phyloP scores from a whole-genome alignment of 2,329 filamentous ascomycete genomes.

The Monosporascus sp. region DNA sequence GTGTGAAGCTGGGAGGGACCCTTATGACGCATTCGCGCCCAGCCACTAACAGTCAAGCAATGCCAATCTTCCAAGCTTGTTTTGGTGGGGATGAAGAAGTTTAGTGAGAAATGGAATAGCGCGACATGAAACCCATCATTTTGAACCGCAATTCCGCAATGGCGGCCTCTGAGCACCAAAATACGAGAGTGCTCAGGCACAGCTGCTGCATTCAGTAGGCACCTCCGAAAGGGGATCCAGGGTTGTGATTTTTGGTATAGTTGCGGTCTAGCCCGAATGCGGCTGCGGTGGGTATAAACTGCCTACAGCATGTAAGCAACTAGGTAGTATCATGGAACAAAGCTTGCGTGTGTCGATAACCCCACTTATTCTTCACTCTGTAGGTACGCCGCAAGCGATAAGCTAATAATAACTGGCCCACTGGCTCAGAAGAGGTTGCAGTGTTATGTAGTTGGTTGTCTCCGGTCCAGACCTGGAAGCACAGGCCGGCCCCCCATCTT shows the following conservation, averaged over 20 bases:
- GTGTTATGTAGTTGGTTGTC: too few relatives aligned
- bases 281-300: not conserved
- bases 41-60: not conserved
- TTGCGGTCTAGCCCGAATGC: not conserved
- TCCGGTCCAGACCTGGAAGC: too few relatives aligned
- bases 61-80: not conserved
- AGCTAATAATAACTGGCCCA: not conserved
- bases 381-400: not conserved
- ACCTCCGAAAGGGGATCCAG: not conserved
- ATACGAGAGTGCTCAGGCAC: not conserved
- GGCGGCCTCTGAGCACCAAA: not conserved
- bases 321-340: not conserved
- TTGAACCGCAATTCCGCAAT: too few relatives aligned
- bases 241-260: not conserved
- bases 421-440: too few relatives aligned
- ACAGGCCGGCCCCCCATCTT: too few relatives aligned
- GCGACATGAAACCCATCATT: too few relatives aligned
- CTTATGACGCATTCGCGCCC: too few relatives aligned
- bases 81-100: too few relatives aligned
- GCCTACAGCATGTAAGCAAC: not conserved
- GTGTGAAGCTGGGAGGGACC: too few relatives aligned
- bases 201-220: not conserved
- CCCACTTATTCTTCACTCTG: not conserved
- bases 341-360: too few relatives aligned
- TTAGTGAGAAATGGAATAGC: too few relatives aligned